phyloP scores from a whole-genome alignment of 768 basidiomycete species.

The Paxillus ammoniavirescens region DNA sequence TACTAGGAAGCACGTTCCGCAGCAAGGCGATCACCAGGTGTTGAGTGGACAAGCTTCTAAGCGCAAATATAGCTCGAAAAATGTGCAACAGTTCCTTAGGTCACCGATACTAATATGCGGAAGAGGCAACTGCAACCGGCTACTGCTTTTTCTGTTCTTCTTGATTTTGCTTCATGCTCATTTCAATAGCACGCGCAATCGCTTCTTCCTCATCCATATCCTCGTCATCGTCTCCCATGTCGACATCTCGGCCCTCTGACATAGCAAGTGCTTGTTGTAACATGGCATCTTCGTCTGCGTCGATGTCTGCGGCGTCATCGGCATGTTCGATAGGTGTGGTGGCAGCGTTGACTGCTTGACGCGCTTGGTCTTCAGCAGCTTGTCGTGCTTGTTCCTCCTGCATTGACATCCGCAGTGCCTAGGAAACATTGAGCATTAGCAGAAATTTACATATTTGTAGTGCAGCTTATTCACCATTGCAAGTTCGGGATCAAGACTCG shows the following conservation, averaged over 20 bases:
- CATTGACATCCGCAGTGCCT: constrained; percentile 98
- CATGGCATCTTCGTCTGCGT: constrained; percentile 77
- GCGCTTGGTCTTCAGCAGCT: constrained; percentile 43
- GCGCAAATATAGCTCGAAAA: constrained; percentile 1
- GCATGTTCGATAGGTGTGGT: constrained; percentile 20
- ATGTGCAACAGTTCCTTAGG: constrained; percentile 1
- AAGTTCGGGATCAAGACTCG: constrained; percentile 92
- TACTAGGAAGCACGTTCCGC: too few species aligned
- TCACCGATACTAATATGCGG: neutral
- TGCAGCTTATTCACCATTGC: constrained; percentile 70
- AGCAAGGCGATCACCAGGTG: too few species aligned
- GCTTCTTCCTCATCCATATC: constrained; percentile 84
- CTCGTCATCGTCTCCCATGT: constrained; percentile 58
- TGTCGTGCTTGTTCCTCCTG: constrained; percentile 88
- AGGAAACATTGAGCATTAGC: neutral
- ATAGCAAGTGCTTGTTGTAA: constrained; percentile 76
- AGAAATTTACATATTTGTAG: neutral
- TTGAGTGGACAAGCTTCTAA: too few species aligned
- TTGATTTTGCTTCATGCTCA: constrained; percentile 81
- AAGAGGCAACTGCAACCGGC: neutral
- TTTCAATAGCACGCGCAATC: constrained; percentile 86
- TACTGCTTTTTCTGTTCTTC: constrained; percentile 39
- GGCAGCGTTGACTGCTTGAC: constrained; percentile 26
- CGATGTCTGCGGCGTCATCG: constrained; percentile 42
- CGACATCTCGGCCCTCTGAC: constrained; percentile 58